Evolutionary conservation across 208 protist species (phyloP), one percentile per base, ranked within the genome.

Genomic region (Endotrypanum monterogeii): DNA sequence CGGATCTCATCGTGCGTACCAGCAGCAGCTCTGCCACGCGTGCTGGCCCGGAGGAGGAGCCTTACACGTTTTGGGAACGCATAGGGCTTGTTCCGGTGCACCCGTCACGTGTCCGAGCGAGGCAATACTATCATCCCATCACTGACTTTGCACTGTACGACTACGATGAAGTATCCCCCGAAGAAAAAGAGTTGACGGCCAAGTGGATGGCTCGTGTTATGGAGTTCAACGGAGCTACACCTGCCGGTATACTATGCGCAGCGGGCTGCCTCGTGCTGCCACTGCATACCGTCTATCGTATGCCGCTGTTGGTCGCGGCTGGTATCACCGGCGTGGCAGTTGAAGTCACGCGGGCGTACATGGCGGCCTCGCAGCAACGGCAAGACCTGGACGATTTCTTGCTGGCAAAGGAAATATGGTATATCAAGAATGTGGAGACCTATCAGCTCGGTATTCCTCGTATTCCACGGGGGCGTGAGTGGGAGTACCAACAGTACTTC

Each of bases 371-470:
- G 3, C 76, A 84, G 67, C 82, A 97, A 77, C 82, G 90, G 12
- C 90, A 95, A 76, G 93, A 97, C 67, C 70, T 95, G 51, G 93
- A 97, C 71, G 93, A 97, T 72, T 97, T 89, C 66, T 82, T 97
- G 54, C 72, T 97, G 2, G 83, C 89, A 0, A 97, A 97, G 80
- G 90, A 97, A 60, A 90, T 97, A 57, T 97, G 93, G 93, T 94
- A 97, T 66, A 95, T 97, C 7, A 97, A 97, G 57, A 97, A 97
- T 56, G 86, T 97, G 28, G 90, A 97, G 65, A 91, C 93, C 18
- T 95, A 95, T 61, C 90, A 97, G 75, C 80, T 97, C 3, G 88
- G 83, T 28, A 71, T 97, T 23, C 90, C 90, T 0, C 86, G 88
- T 51, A 97, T 97, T 4, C 89, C 89, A 14, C 84, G 83, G n/a